Percentiles rank a stretch among this genome's conserved stretches.
These are phyloP conservation scores for Solanum hybrid DNA, from an alignment of 305 asterid genomes.

Conservation along the genomic window DNA sequence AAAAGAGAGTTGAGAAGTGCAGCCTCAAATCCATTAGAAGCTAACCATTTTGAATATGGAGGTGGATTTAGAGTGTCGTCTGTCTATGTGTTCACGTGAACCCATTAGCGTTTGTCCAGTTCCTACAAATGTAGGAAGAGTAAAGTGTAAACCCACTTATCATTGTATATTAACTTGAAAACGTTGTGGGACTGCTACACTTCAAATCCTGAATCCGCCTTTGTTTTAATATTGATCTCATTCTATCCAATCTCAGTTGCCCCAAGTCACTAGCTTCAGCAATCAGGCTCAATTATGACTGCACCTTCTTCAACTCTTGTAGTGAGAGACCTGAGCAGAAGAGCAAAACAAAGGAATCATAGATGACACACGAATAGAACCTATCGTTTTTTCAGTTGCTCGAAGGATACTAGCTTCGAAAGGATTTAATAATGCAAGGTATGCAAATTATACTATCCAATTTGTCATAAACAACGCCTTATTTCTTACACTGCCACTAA, in stretches of 20 bases:
- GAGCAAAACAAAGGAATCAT: background rate
- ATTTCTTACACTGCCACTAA: background rate
- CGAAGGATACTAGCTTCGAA: background rate
- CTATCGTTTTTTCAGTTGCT: background rate
- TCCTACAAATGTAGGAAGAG: background rate
- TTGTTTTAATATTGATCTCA: background rate
- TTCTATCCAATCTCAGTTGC: background rate
- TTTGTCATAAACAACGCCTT: background rate
- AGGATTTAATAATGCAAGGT: background rate
- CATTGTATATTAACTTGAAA: background rate
- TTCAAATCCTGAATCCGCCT: background rate
- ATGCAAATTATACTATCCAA: background rate
- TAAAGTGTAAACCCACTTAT: background rate
- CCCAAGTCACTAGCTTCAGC: background rate
- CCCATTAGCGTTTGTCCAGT: background rate
- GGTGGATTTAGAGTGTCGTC: background rate
- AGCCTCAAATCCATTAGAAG: background rate
- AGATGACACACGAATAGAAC: background rate
- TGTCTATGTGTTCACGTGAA: background rate
- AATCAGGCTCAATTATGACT: background rate
- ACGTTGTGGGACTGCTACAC: background rate
- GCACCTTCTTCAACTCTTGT: background rate
- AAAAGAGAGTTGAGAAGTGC: background rate
- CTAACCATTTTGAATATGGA: background rate
- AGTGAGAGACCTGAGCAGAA: background rate